A percentile compares a stretch with the other conserved stretches of the same genome.
These are phyloP conservation scores for Pythium aquatile DNA, from an alignment of 352 stramenopile species.

Conservation along the genomic window DNA sequence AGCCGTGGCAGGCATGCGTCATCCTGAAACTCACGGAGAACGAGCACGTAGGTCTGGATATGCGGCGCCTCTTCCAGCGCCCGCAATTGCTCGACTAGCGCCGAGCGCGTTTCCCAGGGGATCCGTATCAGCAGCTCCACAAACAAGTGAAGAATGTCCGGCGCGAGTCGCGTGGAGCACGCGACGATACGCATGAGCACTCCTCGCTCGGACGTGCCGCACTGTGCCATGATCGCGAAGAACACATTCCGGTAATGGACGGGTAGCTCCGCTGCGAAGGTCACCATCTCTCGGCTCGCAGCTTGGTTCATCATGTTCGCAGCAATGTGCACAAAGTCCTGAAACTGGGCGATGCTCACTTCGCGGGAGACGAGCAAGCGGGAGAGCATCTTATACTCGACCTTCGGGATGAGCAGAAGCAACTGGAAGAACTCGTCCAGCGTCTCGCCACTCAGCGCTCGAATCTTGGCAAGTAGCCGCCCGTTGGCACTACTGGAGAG, in stretches of 20 bases:
- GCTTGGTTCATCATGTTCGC: slow-evolving; percentile 74
- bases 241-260: slow-evolving; percentile 41
- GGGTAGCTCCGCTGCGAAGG: slow-evolving; percentile 51
- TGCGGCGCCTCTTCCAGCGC: slow-evolving; percentile 38
- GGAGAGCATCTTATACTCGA: slow-evolving; percentile 53
- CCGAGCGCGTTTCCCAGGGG: slow-evolving; percentile 50
- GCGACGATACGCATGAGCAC: slow-evolving; percentile 61
- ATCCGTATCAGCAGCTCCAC: slow-evolving; percentile 48
- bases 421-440: slow-evolving; percentile 69
- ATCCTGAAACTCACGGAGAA: slow-evolving; percentile 37
- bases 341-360: slow-evolving; percentile 37
- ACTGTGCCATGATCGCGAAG: slow-evolving; percentile 48
- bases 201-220: slow-evolving; percentile 42
- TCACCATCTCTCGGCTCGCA: slow-evolving; percentile 58
- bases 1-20: slow-evolving; percentile 35
- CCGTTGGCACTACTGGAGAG: slow-evolving; percentile 45
- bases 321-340: slow-evolving; percentile 47
- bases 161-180: slow-evolving; percentile 39
- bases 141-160: slow-evolving; percentile 41
- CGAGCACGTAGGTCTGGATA: slow-evolving; percentile 34
- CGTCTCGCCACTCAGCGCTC: slow-evolving; percentile 32
- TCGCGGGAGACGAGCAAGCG: slow-evolving; percentile 54
- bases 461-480: slow-evolving; percentile 46
- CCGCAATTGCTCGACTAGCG: slow-evolving; percentile 62
- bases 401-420: slow-evolving; percentile 56